Evolutionary conservation across 2,329 filamentous ascomycete species (phyloP), one percentile per base, ranked within the genome.

Genomic region (Colletotrichum sidae): DNA sequence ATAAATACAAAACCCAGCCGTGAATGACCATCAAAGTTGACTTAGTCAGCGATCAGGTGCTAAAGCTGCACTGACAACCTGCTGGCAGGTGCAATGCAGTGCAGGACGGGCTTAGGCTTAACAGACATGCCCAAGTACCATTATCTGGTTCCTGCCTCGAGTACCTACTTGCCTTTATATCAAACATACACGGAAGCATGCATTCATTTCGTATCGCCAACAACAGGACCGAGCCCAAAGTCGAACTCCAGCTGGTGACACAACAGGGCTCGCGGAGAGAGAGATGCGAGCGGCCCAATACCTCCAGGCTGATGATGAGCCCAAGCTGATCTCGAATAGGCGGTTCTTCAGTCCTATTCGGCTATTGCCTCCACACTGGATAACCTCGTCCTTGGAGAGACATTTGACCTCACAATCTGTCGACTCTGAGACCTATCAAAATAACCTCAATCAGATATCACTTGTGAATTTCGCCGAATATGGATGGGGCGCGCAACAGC

Each of bases 281-380:
- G 38, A 11, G 57, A 56, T 41, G 46, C 45, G 51, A 46, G 57
- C 62, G 62, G 57, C 57, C 62, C 62, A 58, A 25, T 62, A 44
- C 61, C 15, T 34, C 51, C 52, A 44, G 41, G 39, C 38, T 55
- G 37, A 41, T 65, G 62, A 12, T 37, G 25, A 5, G 25, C 25
- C 25, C 25, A 25, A 25, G 25, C 3, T 25, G 25, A 25, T 1
- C 25, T 25, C 25, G 25, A 25, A 25, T 5, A 25, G 25, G 25
- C 25, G 25, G 25, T 25, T 25, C 25, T 25, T 25, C 25, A 25
- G 25, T 25, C 25, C 25, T 25, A 25, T 25, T 25, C 25, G 25
- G 25, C 25, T 25, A 11, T 47, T 37, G 55, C n/a, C 45, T 41
- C 35, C 41, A 37, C 25, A 44, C 42, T 57, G 37, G 45, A 50